Evolutionary conservation across 257 asterid genomes (phyloP).

Genomic region (Solanum virginianum): DNA sequence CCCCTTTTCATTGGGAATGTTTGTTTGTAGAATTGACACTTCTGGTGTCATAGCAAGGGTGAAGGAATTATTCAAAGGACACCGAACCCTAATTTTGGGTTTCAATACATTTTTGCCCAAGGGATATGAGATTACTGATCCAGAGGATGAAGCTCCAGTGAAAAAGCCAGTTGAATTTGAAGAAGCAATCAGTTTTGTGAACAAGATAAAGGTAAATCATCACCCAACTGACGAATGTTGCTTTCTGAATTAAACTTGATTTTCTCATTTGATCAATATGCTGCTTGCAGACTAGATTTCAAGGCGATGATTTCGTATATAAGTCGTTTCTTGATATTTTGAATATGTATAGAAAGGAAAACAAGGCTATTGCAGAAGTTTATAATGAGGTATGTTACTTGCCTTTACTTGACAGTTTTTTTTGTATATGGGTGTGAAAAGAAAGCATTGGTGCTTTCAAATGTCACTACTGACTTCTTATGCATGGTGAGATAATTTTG

Average conservation of each 20-base stretch:
- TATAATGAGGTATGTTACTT: slow-evolving; percentile 58
- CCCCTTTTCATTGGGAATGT: slow-evolving; percentile 5
- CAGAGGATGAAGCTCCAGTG: slow-evolving; percentile 48
- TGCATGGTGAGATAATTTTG: neutral
- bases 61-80: slow-evolving; percentile 76
- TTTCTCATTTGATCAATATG: slow-evolving; percentile 14
- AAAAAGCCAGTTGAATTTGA: slow-evolving; percentile 67
- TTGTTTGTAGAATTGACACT: slow-evolving; percentile 49
- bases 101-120: slow-evolving; percentile 88
- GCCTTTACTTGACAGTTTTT: neutral
- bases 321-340: slow-evolving; percentile 86
- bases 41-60: slow-evolving; percentile 61
- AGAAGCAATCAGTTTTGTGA: slow-evolving; percentile 76
- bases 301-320: slow-evolving; percentile 74
- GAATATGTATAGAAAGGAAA: slow-evolving; percentile 69
- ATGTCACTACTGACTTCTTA: neutral
- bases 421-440: neutral
- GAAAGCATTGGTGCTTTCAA: neutral
- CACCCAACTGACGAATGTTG: neutral
- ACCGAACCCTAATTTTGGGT: slow-evolving; percentile 73
- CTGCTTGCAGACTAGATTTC: slow-evolving; percentile 69
- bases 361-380: slow-evolving; percentile 61
- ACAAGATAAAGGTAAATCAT: slow-evolving; percentile 72
- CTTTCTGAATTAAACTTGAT: neutral
- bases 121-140: slow-evolving; percentile 68